Base-by-base conservation (phyloP, 768 basidiomycete genomes). In the Kondoa malvinella region DNA sequence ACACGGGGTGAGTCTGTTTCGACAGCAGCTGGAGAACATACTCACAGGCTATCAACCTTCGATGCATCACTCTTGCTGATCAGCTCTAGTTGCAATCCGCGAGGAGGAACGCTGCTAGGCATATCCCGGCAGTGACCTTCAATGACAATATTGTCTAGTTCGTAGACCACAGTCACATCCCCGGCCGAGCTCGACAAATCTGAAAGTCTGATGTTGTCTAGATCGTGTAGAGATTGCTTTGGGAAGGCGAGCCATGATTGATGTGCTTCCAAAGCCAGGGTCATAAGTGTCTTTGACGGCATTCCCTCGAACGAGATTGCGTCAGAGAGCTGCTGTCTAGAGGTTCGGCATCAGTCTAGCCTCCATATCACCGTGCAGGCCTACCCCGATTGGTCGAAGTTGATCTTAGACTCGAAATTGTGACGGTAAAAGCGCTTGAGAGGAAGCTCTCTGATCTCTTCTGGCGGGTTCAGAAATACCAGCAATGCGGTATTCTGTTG, bases 231-330 rank as follows among this genome's bases (percentile, higher is more conserved):
- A 0, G 92, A 87, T 74, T 89, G 85, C 15, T 85, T 83, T 0
- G 94, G 95, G 14, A 89, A 86, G 30, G 91, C 92, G 4, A 96
- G 84, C 95, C 95, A 99, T 0, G 94, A 84, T 1, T 85, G 80
- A 3, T 88, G 89, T 1, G 90, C 86, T 64, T 97, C 94, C 83
- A 95, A 86, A 2, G 85, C 84, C n/a, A 97, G 81, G 0, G 94
- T 97, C 73, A 92, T 90, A 67, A 99, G 89, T 0, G 92, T 89
- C 14, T 92, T 87, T 1, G 82, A 76, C 0, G 94, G 92, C 8
- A 99, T 80, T 65, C 81, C 81, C 8, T 80, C 80, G 77, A 99
- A 96, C 1, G 79, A 76, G 0, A 85, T 81, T 26, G 80, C 78
- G 0, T 86, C 80, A 1, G 82, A 78, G 15, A 83, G 73, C 73